Base-by-base conservation (phyloP, 1,139 yeast genomes). In the Hansenula anomala region DNA sequence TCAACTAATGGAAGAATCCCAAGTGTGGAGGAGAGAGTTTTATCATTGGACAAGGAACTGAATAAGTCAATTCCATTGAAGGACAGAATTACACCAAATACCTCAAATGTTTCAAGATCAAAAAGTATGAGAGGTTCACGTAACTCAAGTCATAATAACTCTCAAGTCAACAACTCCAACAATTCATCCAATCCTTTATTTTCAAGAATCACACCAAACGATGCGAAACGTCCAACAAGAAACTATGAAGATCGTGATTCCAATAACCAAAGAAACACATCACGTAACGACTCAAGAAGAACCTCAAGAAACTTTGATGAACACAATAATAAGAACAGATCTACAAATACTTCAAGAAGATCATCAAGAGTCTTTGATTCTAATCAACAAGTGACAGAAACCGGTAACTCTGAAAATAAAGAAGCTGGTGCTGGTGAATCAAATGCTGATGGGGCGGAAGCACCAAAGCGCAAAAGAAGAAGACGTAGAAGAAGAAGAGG, bases 1-100 rank as follows among this genome's bases (percentile, higher is more conserved):
- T 17, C 14, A 17, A 33, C n/a, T 18, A 11, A 14, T n/a, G 23
- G 24, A 14, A 33, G 30, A 26, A 7, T 14, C 6, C 11, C 30
- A 11, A 30, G 30, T 17, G 33, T 45, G 13, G 55, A 51, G 30
- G 39, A 46, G 10, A 41, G 55, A 39, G 45, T 51, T 18, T 12
- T 38, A 0, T 45, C 49, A 6, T 22, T 51, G 6, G 45, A 48
- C 13, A 49, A 46, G 28, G 54, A 51, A 9, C 37, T 52, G 18
- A 52, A 52, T 34, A 37, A 43, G n/a, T 30, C 45, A 7, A 51
- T 51, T 5, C 56, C 56, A 30, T n/a, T 28, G 10, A 42, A 46
- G 14, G 54, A 51, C 35, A 38, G 55, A 28, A 32, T 36, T 2
- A 33, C 43, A 2, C 35, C 41, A 23, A 28, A 43, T 17, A 46